Base-by-base conservation (phyloP, 768 basidiomycete genomes). In the Cystofilobasidium capitatum region DNA sequence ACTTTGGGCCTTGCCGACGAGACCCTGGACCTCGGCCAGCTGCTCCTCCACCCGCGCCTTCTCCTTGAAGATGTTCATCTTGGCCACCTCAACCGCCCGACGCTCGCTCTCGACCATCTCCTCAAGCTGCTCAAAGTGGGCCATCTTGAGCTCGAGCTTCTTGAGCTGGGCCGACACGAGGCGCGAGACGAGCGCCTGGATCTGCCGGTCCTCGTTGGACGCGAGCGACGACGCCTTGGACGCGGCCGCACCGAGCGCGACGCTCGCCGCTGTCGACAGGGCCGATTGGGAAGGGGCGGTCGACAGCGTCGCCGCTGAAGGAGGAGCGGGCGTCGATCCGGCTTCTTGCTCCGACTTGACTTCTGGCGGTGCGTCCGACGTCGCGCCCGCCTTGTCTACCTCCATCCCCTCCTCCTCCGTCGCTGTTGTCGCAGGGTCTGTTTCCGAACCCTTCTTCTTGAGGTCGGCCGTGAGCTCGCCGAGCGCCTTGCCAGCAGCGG, bases 121-220 rank as follows among this genome's bases (percentile, higher is more conserved):
- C 75, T 99, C 96, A 66, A 99, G 80, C 76, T 90, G 87, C 75
- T 97, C 96, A 73, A 98, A 97, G 76, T 93, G 89, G 1, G 83
- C 79, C 85, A 92, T 89, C 81, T 99, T 98, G 63, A 94, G 80
- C 74, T 97, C 93, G 42, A 98, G 84, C 77, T 98, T 98, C 37
- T 75, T 76, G 33, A 79, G 58, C 82, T 89, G 72, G 83, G 81
- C 68, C 82, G 89, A 87, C 78, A 99, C 88, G 67, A 99, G 82
- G 42, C 85, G 73, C 0, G 77, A 83, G 3, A 90, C 84, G 57
- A 98, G 84, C 66, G 83, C 80, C 40, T 86, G 84, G 65, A 99
- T 89, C 68, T 89, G 86, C 0, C 80, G 76, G 71, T 94, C 88
- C 77, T 96, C 93, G 0, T 88, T 85, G 10, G 84, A 81, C 0